A percentile compares a stretch with the other conserved stretches of the same genome.
Evolutionary conservation across 2,329 filamentous ascomycete genomes (phyloP).

Genomic region (Mariannaea sp.): DNA sequence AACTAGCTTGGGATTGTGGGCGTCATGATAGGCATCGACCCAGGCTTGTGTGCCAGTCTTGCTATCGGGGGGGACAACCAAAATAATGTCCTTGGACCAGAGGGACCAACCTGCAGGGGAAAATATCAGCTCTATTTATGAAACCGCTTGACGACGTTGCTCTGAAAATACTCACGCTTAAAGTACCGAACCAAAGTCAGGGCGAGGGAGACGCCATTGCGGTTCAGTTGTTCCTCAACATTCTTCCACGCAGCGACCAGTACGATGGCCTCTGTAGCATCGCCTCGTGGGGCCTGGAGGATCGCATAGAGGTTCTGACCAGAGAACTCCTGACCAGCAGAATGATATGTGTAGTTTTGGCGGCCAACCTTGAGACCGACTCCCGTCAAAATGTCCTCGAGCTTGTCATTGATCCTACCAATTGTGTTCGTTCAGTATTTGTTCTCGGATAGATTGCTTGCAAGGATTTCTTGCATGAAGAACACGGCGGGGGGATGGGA

Average conservation of each 20-base stretch:
- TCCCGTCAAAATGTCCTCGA: slow-evolving; percentile 76
- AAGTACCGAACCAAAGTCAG: slow-evolving; percentile 92
- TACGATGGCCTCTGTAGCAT: slow-evolving; percentile 96
- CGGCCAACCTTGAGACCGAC: slow-evolving; percentile 85
- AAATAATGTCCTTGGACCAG: slow-evolving; percentile 98
- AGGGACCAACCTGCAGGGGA: slow-evolving; percentile 79
- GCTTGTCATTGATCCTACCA: slow-evolving; percentile 66
- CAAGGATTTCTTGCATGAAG: background rate
- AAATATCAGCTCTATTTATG: slow-evolving; percentile 26
- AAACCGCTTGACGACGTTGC: background rate
- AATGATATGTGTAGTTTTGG: slow-evolving; percentile 85
- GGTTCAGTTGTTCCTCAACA: slow-evolving; percentile 76
- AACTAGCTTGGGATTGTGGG: slow-evolving; percentile 73
- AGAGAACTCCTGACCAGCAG: slow-evolving; percentile 72
- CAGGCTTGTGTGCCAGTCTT: slow-evolving; percentile 91
- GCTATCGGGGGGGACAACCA: slow-evolving; percentile 87
- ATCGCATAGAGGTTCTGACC: slow-evolving; percentile 95
- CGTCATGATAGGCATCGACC: slow-evolving; percentile 97
- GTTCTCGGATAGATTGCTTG: background rate
- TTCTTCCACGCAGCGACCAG: slow-evolving; percentile 89
- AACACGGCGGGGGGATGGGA: background rate
- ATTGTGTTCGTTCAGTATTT: background rate
- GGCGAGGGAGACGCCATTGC: slow-evolving; percentile 84
- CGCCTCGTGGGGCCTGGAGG: slow-evolving; percentile 88
- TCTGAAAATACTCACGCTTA: slow-evolving; percentile 62